These are phyloP conservation scores for Pseudozyma tsukubaensis DNA, from an alignment of 1,284 basidiomycete genomes.

Conservation along the genomic window DNA sequence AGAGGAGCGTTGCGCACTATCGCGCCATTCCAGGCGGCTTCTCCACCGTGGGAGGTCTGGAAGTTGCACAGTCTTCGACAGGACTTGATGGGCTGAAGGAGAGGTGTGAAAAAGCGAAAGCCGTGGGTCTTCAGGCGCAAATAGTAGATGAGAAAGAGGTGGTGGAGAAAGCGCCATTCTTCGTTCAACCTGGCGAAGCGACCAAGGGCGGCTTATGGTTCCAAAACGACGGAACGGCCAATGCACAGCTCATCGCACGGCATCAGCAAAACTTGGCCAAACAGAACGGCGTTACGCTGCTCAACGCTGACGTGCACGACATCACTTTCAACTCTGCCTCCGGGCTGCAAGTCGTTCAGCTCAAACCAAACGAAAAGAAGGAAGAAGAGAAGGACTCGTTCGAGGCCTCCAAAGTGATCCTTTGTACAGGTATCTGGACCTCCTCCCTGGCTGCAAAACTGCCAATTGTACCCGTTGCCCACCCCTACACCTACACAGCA, in stretches of 20 bases:
- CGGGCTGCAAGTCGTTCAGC: too few species aligned
- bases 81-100: not conserved
- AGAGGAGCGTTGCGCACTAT: constrained; percentile 1
- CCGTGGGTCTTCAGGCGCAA: not conserved
- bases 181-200: not conserved
- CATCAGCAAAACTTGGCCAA: constrained; percentile 7
- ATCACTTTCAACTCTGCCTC: too few species aligned
- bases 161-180: constrained; percentile 9
- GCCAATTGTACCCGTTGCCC: constrained; percentile 15
- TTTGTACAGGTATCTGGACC: constrained; percentile 22
- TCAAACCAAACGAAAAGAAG: too few species aligned
- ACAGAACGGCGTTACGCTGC: not conserved
- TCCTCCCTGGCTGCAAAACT: not conserved
- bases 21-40: constrained; percentile 5
- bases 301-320: constrained; percentile 3
- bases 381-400: constrained; percentile 1
- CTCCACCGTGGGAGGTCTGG: not conserved
- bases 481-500: constrained; percentile 16
- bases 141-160: not conserved
- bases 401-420: constrained; percentile 4
- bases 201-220: constrained; percentile 11
- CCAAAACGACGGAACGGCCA: constrained; percentile 10
- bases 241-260: constrained; percentile 15
- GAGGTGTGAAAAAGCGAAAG: not conserved
- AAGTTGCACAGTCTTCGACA: not conserved